Evolutionary conservation across 257 asterid genomes (phyloP), one percentile per base, ranked within the genome.

Genomic region (Ophiorrhiza pumila): DNA sequence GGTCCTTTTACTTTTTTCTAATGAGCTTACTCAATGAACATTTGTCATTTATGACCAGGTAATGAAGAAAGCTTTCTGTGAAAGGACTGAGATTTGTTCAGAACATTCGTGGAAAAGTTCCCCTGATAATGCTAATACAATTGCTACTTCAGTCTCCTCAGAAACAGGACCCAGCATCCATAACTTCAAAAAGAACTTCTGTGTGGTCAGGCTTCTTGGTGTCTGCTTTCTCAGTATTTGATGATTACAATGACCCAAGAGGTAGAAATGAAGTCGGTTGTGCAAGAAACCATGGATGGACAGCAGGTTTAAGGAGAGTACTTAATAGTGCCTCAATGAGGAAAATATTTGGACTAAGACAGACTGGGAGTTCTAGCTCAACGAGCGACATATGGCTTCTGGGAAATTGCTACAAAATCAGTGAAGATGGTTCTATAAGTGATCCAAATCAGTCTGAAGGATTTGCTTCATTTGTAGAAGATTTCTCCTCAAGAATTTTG

Each of bases 391-490:
- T 95, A 73, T 95, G 98, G 99, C 88, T 95, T 81, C 84, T 95
- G 79, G 99, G 99, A 32, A 71, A 81, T 58, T 90, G 98, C 71
- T 95, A 95, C 80, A 87, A 75, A 73, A 80, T 95, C 74, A 78
- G 86, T 55, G 86, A 88, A 22, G 92, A 85, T 75, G 88, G 86
- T 42, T 75, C 81, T 14, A 81, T 90, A 18, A 77, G 83, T 7
- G 89, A 92, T 86, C 96, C 93, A 31, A 82, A 87, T 63, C 97
- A 91, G 74, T 90, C 91, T 27, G 97, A 95, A 77, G 99, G 94
- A 15, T 95, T 86, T 81, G 85, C 90, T 17, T 86, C 96, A 12
- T 92, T 95, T 78, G 89, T 89, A 56, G 97, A 95, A 79, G 98
- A 92, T 86, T 92, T 95, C 82, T 92, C 99, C 1, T 95, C 99